phyloP scores from a whole-genome alignment of 177 flowering plant species.

The Vitis hybrid region DNA sequence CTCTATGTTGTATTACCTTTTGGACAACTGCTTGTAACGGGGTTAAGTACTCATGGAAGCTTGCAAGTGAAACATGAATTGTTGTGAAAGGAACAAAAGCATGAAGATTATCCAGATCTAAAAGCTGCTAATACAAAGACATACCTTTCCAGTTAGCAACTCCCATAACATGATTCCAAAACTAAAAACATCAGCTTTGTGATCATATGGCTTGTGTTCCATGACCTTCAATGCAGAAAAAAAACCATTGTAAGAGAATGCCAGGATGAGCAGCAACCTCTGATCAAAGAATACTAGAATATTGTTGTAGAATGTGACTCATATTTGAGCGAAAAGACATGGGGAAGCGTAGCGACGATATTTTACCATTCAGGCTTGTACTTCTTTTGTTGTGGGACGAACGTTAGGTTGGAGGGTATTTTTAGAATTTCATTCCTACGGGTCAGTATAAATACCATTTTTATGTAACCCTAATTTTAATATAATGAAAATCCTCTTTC shows the following conservation, averaged over 20 bases:
- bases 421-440: fast-evolving
- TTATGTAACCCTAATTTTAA: too few species aligned
- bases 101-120: background rate
- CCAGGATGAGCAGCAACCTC: background rate
- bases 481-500: too few species aligned
- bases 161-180: constrained; percentile 68
- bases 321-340: too few species aligned
- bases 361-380: too few species aligned
- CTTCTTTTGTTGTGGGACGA: too few species aligned
- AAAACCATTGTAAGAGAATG: constrained; percentile 16
- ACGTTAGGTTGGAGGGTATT: too few species aligned
- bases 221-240: constrained; percentile 52
- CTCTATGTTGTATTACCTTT: constrained; percentile 28
- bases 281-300: background rate
- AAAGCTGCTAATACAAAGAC: background rate
- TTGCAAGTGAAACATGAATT: constrained; percentile 15
- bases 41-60: constrained; percentile 49
- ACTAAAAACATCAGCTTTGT: constrained; percentile 80
- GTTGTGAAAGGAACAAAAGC: background rate
- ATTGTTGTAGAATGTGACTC: too few species aligned
- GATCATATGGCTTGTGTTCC: constrained; percentile 83
- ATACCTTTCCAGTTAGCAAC: constrained; percentile 43
- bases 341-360: fast-evolving
- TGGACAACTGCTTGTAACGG: constrained; percentile 50
- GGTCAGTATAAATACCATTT: too few species aligned